phyloP scores from a whole-genome alignment of 2,329 filamentous ascomycete species.

The Camillea tinctor region DNA sequence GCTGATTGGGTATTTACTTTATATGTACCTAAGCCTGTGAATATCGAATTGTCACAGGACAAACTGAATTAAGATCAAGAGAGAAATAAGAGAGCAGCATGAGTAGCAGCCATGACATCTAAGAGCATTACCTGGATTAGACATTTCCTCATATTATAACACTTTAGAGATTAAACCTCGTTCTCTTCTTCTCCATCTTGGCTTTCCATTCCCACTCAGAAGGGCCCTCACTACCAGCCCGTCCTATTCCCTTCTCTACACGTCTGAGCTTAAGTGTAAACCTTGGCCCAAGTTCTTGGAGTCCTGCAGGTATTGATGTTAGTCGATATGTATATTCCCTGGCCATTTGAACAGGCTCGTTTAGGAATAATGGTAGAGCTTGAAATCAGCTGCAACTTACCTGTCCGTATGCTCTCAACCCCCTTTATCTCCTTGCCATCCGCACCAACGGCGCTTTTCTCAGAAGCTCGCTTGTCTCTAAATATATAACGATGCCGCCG shows the following conservation, averaged over 20 bases:
- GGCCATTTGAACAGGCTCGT: background rate
- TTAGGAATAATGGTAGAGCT: background rate
- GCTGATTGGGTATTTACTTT: too few relatives aligned
- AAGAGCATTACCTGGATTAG: background rate
- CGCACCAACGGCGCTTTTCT: slow-evolving; percentile 79
- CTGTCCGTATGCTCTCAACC: slow-evolving; percentile 76
- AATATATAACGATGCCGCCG: slow-evolving; percentile 90
- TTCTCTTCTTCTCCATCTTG: slow-evolving; percentile 90
- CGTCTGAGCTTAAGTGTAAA: slow-evolving; percentile 80
- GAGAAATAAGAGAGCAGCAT: too few relatives aligned
- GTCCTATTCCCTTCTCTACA: slow-evolving; percentile 82
- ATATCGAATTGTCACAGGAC: too few relatives aligned
- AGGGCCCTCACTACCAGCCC: slow-evolving; percentile 68
- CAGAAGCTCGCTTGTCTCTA: slow-evolving; percentile 79
- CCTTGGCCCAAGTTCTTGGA: slow-evolving; percentile 86
- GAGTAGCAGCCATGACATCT: background rate
- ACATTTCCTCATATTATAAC: background rate
- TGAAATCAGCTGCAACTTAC: slow-evolving; percentile 16
- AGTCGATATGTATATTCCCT: slow-evolving; percentile 5
- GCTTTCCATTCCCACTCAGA: slow-evolving; percentile 97
- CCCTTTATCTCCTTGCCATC: slow-evolving; percentile 84
- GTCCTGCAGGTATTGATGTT: slow-evolving; percentile 43
- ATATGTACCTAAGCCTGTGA: too few relatives aligned
- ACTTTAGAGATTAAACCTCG: slow-evolving; percentile 81
- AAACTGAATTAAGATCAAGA: too few relatives aligned